Percentiles rank a stretch among this genome's conserved stretches.
phyloP scores from a whole-genome alignment of 306 rosid species.

The Dalbergia oliveri region DNA sequence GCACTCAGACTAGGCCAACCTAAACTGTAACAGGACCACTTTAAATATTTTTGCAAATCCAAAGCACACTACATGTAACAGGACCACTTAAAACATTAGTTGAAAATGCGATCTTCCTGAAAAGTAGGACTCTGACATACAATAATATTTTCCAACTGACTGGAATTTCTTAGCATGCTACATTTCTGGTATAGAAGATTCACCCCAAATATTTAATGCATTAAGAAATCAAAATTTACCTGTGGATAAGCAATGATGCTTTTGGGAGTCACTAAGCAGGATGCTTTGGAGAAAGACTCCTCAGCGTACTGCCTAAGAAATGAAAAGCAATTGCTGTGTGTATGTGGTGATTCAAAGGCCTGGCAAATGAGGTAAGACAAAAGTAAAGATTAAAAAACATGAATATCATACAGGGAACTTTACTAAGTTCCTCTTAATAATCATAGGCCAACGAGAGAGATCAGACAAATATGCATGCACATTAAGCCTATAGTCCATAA shows the following conservation, averaged over 20 bases:
- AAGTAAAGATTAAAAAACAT: slow-evolving; percentile 26
- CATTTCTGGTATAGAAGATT: slow-evolving; percentile 12
- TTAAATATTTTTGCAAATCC: background rate
- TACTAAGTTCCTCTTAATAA: background rate
- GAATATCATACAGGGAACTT: slow-evolving; percentile 34
- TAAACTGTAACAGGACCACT: slow-evolving; percentile 10
- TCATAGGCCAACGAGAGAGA: slow-evolving; percentile 33
- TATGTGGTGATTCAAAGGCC: slow-evolving; percentile 98
- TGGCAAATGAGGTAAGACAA: slow-evolving; percentile 49
- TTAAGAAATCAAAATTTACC: slow-evolving; percentile 60
- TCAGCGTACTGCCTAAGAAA: slow-evolving; percentile 96
- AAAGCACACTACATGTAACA: background rate
- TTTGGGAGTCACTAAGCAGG: slow-evolving; percentile 93
- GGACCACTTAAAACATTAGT: background rate
- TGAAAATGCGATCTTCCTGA: slow-evolving; percentile 5
- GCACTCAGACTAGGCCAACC: slow-evolving; percentile 4
- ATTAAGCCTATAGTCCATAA: slow-evolving; percentile 16
- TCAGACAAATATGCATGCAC: slow-evolving; percentile 35
- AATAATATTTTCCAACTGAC: slow-evolving; percentile 20
- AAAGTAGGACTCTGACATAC: slow-evolving; percentile 3
- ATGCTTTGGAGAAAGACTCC: slow-evolving; percentile 87
- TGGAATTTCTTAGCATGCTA: slow-evolving; percentile 24
- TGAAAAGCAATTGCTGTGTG: slow-evolving; percentile 77
- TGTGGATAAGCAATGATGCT: slow-evolving; percentile 93
- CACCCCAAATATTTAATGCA: background rate